A percentile compares a stretch with the other conserved stretches of the same genome.
Conservation (phyloP, 257 asterid genomes). For the Solanum acaule region DNA sequence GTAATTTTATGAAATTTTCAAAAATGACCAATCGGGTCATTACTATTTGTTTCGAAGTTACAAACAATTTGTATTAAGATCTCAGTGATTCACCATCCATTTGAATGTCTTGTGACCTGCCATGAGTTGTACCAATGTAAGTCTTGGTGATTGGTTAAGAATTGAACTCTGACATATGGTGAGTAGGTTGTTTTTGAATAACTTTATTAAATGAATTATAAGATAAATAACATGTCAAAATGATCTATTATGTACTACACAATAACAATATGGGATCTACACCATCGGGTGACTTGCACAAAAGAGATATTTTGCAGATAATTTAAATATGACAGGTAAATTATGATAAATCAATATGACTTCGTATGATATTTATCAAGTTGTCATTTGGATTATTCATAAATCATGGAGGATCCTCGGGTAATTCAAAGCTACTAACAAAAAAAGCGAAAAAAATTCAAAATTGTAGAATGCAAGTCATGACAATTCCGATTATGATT, state of each 20-base stretch:
- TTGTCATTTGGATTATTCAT: not conserved
- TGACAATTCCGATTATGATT: not conserved
- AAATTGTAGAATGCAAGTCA: not conserved
- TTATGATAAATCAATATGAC: not conserved
- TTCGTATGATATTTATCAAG: not conserved
- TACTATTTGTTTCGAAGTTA: too few relatives aligned
- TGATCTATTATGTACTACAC: not conserved
- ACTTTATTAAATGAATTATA: too few relatives aligned
- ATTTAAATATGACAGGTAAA: not conserved
- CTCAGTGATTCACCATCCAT: too few relatives aligned
- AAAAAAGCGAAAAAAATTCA: too few relatives aligned
- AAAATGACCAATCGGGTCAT: too few relatives aligned
- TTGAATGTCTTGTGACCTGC: too few relatives aligned
- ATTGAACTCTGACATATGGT: too few relatives aligned
- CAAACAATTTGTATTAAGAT: too few relatives aligned
- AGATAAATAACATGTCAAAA: not conserved
- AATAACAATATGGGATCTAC: not conserved
- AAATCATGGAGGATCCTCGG: not conserved
- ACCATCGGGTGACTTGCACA: not conserved
- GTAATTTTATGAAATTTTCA: too few relatives aligned
- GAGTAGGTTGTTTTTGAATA: too few relatives aligned
- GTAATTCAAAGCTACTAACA: not conserved
- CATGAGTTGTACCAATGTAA: too few relatives aligned
- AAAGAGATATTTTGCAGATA: not conserved
- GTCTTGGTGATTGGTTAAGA: too few relatives aligned